Conservation (phyloP, 2,329 filamentous ascomycete species). For the Dactylella cylindrospora region DNA sequence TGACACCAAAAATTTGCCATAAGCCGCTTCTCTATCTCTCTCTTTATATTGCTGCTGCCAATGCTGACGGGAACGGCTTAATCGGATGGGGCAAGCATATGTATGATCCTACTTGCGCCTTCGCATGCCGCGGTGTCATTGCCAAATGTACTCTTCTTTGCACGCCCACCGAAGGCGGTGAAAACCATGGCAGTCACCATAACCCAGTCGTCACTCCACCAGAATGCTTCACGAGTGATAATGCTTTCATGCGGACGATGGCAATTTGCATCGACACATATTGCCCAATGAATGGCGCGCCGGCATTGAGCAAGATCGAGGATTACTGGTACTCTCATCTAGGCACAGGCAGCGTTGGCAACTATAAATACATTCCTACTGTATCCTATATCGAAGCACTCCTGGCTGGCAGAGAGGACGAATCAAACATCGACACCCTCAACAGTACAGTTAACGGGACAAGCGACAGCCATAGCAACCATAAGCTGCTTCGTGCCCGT, state of each 20-base stretch:
- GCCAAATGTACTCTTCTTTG: conserved; percentile 49
- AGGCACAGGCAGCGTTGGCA: conserved; percentile 49
- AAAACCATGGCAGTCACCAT: conserved; percentile 49
- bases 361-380: conserved; percentile 46
- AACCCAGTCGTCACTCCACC: conserved; percentile 46
- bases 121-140: conserved; percentile 50
- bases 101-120: conserved; percentile 52
- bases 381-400: conserved; percentile 50
- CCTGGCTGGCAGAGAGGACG: conserved; percentile 4
- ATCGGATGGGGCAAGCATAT: conserved; percentile 52
- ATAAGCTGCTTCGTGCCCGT: conserved; percentile 49
- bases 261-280: conserved; percentile 52
- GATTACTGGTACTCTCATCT: conserved; percentile 51
- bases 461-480: conserved; percentile 47
- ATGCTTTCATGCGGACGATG: conserved; percentile 51
- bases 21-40: no score
- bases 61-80: conserved; percentile 48
- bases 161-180: conserved; percentile 47
- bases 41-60: no score
- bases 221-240: conserved; percentile 50
- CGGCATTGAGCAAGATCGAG: conserved; percentile 43
- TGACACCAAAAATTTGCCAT: no score
- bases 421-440: conserved; percentile 24
- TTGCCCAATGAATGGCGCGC: conserved; percentile 48
- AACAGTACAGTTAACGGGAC: conserved; percentile 46